A percentile compares a stretch with the other conserved stretches of the same genome.
Evolutionary conservation across 169 alveolate genomes (phyloP).

Genomic region (Blepharisma undulans): DNA sequence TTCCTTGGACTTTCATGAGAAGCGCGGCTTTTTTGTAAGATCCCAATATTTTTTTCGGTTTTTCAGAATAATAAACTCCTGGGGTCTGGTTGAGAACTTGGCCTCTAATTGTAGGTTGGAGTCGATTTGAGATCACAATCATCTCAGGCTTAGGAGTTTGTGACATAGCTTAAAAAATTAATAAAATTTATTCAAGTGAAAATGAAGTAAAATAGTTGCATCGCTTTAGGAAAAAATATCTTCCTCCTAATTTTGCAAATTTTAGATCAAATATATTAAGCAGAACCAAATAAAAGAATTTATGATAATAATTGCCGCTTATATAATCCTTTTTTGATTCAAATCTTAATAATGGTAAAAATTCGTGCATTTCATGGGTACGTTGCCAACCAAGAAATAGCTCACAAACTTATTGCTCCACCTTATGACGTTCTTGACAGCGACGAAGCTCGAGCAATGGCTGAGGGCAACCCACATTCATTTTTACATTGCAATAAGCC

Average conservation of each 20-base stretch:
- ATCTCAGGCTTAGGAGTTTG: neutral
- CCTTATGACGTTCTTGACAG: slow-evolving; percentile 65
- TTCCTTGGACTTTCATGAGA: neutral
- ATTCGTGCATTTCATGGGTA: slow-evolving; percentile 51
- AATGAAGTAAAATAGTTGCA: neutral
- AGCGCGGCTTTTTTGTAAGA: neutral
- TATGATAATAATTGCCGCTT: neutral
- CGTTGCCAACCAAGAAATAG: slow-evolving; percentile 47
- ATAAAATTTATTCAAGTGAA: neutral
- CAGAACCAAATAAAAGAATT: neutral
- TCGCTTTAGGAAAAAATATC: too few species aligned
- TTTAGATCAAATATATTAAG: too few species aligned
- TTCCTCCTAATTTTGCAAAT: too few species aligned
- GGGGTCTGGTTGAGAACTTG: neutral
- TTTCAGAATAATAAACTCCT: neutral
- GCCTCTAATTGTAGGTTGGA: neutral
- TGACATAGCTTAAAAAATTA: neutral
- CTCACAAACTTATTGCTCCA: slow-evolving; percentile 47
- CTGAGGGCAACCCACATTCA: slow-evolving; percentile 56
- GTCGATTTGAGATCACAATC: neutral
- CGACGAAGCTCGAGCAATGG: slow-evolving; percentile 57
- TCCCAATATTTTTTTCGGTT: neutral
- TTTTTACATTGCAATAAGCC: slow-evolving; percentile 58
- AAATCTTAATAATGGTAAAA: slow-evolving; percentile 51
- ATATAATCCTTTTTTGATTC: neutral